Base-by-base conservation (phyloP, 1,139 yeast species). In the Blastobotrys serpentis region DNA sequence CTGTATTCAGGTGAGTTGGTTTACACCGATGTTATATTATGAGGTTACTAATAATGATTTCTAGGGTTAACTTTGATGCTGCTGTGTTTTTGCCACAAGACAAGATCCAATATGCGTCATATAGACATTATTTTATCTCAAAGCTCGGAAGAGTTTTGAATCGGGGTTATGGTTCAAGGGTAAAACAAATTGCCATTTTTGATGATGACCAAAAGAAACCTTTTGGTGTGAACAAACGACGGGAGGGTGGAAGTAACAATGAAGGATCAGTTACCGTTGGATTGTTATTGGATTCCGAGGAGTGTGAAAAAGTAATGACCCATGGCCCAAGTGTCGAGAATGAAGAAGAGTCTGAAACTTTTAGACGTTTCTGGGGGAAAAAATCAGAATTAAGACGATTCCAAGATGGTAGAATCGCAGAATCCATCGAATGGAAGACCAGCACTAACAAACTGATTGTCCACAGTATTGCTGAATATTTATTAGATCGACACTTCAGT, bases 321-420 rank as follows among this genome's bases (percentile, higher is more conserved):
- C 85, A 80, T 60, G 98, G 98, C 1, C 97, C 98, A 2, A 59
- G 68, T n/a, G 67, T 72, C 3, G 78, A 78, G 49, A 78, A 80
- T 44, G 79, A 78, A 44, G 79, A 76, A 39, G 82, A 76, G 26
- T 81, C 84, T 4, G 64, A 72, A 6, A 74, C 76, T 48, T 92
- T 94, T 70, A 79, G 87, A 57, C 72, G 80, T 3, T 90, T 92
- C 63, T 94, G 98, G 99, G 98, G 98, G 2, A 64, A 77, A 11
- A 83, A 79, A 58, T 82, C 95, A 0, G 88, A 95, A 13, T 74
- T 92, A 52, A 81, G 99, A 71, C 79, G 95, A 64, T 94, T 90
- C 70, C 69, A 67, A 37, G 96, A 90, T 66, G 98, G 98, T 26
- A 74, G 84, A 2, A 88, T 94, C 53, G 82, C 81, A 54, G 94